Evolutionary conservation across 192 early-diverging fungal genomes (phyloP), one percentile per base, ranked within the genome.

Genomic region (Glomus cerebriforme): DNA sequence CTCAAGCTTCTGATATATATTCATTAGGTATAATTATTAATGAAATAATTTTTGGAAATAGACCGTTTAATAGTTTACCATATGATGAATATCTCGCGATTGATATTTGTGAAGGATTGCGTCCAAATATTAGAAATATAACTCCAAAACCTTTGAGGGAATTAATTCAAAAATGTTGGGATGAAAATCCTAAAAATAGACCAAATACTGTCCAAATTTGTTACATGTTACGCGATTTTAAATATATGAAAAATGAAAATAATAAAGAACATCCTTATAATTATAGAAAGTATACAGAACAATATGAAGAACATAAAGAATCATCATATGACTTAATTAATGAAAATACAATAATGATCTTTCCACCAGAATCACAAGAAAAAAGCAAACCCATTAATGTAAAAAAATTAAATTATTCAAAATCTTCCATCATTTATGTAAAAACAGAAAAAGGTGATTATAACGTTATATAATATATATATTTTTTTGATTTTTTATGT

Each of bases 1-100:
- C 80, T 12, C 70, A 75, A 10, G 81, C 79, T 65, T 82, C 83
- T 8, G 83, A 84, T 31, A 74, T 84, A 1, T 84, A 84, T 75
- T 80, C 79, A 58, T 71, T 84, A 19, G 81, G 83, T 17, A 81
- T 84, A 58, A 82, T 84, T 63, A 81, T 84, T 70, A 82, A 81
- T 81, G 83, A 84, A 27, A 39, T 84, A 19, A 80, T 79, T 32
- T 82, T 78, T 29, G 83, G 83, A 64, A 35, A 80, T 19, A 78
- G 78, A 19, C 81, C 79, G 1, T 84, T 82, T 29, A 31, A 24
- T 37, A 69, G 31, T 69, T 1, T 9, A 31, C 4, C 67, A 29
- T 31, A 37, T 17, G 31, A 69, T 69, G 15, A 2, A 19, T 0
- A 19, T 13, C 15, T 69, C 24, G 17, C 17, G 3, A 1, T 69